phyloP scores from a whole-genome alignment of 257 asterid genomes.

The Plectranthus barbatus region DNA sequence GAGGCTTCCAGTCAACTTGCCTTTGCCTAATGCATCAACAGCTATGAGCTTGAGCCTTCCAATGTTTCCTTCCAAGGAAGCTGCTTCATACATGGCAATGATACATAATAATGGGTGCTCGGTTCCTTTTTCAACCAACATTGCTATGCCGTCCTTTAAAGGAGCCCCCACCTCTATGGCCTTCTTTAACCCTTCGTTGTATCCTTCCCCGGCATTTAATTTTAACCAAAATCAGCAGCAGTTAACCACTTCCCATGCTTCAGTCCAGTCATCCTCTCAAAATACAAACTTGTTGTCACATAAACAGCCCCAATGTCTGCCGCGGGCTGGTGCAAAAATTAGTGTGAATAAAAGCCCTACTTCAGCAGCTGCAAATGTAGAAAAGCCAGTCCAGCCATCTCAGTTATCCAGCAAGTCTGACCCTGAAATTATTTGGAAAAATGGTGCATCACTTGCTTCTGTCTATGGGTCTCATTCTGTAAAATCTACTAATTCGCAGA shows the following conservation, averaged over 20 bases:
- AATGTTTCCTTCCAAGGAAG: slow-evolving; percentile 25
- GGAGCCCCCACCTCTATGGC: slow-evolving; percentile 27
- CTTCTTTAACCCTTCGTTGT: slow-evolving; percentile 26
- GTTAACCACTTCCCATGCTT: slow-evolving; percentile 15
- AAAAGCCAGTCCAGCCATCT: slow-evolving; percentile 14
- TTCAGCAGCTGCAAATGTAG: slow-evolving; percentile 10
- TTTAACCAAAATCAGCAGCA: slow-evolving; percentile 27
- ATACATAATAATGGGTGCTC: slow-evolving; percentile 32
- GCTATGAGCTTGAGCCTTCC: slow-evolving; percentile 24
- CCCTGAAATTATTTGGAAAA: slow-evolving; percentile 10
- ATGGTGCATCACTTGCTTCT: slow-evolving; percentile 8
- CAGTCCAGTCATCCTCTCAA: slow-evolving; percentile 21
- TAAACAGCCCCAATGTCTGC: slow-evolving; percentile 18
- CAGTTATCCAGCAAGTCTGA: slow-evolving; percentile 19
- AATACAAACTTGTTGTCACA: slow-evolving; percentile 22
- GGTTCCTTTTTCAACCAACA: slow-evolving; percentile 28
- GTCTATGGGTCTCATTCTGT: slow-evolving; percentile 19
- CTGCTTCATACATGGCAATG: slow-evolving; percentile 31
- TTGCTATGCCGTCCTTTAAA: slow-evolving; percentile 18
- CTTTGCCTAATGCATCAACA: slow-evolving; percentile 26
- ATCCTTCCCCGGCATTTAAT: slow-evolving; percentile 24
- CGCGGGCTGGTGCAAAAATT: slow-evolving; percentile 7
- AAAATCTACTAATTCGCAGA: slow-evolving; percentile 5
- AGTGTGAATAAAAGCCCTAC: slow-evolving; percentile 12
- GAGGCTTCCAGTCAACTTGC: slow-evolving; percentile 16